Conservation (phyloP, 2,329 filamentous ascomycete species). For the Sodiomyces alkalinus region DNA sequence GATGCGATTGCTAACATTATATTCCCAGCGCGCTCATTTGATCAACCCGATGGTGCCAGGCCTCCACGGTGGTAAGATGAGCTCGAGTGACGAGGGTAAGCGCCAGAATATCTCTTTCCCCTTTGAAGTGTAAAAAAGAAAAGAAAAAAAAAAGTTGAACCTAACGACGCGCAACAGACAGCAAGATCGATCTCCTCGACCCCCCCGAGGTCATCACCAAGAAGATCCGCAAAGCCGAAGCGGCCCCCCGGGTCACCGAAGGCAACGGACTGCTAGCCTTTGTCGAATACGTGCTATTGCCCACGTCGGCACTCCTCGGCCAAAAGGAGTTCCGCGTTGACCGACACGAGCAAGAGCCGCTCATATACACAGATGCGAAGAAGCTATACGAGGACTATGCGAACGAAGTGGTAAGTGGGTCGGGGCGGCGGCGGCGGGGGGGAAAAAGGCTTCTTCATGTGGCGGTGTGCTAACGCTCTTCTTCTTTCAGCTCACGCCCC, state of each 20-base stretch:
- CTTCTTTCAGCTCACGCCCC: constrained; percentile 67
- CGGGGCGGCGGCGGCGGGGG: too few relatives aligned
- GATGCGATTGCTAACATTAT: too few relatives aligned
- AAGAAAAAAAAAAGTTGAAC: background rate
- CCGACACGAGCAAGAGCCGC: constrained; percentile 52
- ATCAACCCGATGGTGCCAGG: constrained; percentile 88
- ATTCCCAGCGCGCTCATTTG: constrained; percentile 32
- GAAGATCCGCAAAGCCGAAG: constrained; percentile 77
- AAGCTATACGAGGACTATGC: constrained; percentile 67
- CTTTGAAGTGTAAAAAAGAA: too few relatives aligned
- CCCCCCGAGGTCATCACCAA: constrained; percentile 55
- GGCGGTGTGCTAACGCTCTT: too few relatives aligned
- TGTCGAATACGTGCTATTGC: constrained; percentile 74
- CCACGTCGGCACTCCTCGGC: constrained; percentile 48
- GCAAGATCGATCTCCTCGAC: constrained; percentile 91
- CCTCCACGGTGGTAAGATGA: constrained; percentile 76
- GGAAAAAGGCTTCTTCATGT: too few relatives aligned
- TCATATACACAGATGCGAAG: constrained; percentile 65
- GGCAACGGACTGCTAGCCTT: constrained; percentile 80
- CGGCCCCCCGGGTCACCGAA: constrained; percentile 59
- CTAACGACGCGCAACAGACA: constrained; percentile 42
- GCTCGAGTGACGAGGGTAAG: constrained; percentile 50
- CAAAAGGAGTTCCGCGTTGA: constrained; percentile 52
- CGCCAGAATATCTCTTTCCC: background rate
- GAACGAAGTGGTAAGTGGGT: constrained; percentile 60